A percentile compares a stretch with the other conserved stretches of the same genome.
Conservation (phyloP, 2,329 filamentous ascomycete genomes). For the Nigrospora oryzae region DNA sequence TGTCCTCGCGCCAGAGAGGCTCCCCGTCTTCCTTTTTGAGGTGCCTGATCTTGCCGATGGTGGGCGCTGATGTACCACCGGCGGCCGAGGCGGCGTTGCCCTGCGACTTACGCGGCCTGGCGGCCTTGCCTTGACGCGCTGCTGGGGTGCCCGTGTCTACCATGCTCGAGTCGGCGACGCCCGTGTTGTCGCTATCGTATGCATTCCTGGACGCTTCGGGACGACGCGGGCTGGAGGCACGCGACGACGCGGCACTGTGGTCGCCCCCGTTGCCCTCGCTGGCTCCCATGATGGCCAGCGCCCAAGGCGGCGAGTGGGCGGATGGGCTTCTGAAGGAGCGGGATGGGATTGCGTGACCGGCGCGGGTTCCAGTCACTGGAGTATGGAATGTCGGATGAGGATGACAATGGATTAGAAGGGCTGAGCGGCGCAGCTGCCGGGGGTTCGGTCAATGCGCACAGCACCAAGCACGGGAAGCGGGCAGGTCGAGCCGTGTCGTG, state of each 20-base stretch:
- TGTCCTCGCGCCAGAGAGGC: slow-evolving; percentile 78
- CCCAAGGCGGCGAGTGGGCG: not conserved
- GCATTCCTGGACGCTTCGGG: slow-evolving; percentile 1
- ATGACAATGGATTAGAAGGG: no score
- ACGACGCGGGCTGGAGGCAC: slow-evolving; percentile 4
- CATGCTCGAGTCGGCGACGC: slow-evolving; percentile 16
- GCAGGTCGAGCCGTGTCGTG: no score
- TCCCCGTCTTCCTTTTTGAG: slow-evolving; percentile 86
- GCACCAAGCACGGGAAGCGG: no score
- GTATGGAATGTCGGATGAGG: no score
- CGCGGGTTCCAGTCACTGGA: no score
- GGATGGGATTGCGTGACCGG: no score
- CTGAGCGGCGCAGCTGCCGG: no score
- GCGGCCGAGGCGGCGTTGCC: slow-evolving; percentile 9
- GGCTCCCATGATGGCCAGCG: slow-evolving; percentile 1
- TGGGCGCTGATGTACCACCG: slow-evolving; percentile 10
- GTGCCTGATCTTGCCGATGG: slow-evolving; percentile 65
- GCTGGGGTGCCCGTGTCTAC: slow-evolving; percentile 3
- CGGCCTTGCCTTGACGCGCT: not conserved
- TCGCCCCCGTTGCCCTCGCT: slow-evolving; percentile 7
- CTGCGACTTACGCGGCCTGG: slow-evolving; percentile 14
- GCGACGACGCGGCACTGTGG: slow-evolving; percentile 3
- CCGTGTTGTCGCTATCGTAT: slow-evolving; percentile 7
- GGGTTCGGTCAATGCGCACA: no score
- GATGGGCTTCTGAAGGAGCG: no score